Base-by-base conservation (phyloP, 345 rosid genomes). In the Hypericum androsaemum region DNA sequence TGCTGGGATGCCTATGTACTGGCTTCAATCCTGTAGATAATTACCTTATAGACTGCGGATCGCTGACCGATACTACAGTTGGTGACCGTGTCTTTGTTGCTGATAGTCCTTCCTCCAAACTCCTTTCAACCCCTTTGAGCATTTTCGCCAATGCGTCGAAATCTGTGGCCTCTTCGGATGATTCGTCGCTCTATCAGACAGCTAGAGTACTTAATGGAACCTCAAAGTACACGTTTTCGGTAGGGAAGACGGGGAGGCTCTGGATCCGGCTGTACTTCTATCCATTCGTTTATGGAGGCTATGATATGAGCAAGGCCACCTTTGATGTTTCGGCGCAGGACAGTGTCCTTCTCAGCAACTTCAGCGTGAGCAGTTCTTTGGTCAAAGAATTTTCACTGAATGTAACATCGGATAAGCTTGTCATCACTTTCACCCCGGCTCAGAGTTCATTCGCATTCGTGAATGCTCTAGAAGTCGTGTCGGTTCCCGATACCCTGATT, bases 181-280 rank as follows among this genome's bases (percentile, higher is more conserved):
- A 56, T 68, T 77, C 81, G 4, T 64, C 46, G 36, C 78, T 90
- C 35, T 90, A 90, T 77, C 74, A 72, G 58, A 82, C 96, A 5
- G 96, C 92, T 0, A 76, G 85, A 63, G 70, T 90, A 70, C 76
- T 84, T 59, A 62, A 73, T 9, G 78, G 73, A 41, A 57, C 71
- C 56, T 74, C 98, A 0, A 87, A 57, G 66, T 90, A 84, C 73
- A 71, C 64, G 15, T 87, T 90, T 57, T 40, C 80, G 8, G 65
- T 90, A 28, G 37, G 66, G 52, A 58, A 46, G 59, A 43, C 41
- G 3, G 98, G 92, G 54, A 74, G 96, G 39, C 95, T 80, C 72
- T 90, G 95, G 95, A 66, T 90, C 62, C 96, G 98, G 47, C 74
- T 90, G 41, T 81, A 90, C 64, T 87, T 90, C 71, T 64, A 59